These are phyloP conservation scores for Acrasis kona DNA, from an alignment of 78 protist species.

Conservation along the genomic window DNA sequence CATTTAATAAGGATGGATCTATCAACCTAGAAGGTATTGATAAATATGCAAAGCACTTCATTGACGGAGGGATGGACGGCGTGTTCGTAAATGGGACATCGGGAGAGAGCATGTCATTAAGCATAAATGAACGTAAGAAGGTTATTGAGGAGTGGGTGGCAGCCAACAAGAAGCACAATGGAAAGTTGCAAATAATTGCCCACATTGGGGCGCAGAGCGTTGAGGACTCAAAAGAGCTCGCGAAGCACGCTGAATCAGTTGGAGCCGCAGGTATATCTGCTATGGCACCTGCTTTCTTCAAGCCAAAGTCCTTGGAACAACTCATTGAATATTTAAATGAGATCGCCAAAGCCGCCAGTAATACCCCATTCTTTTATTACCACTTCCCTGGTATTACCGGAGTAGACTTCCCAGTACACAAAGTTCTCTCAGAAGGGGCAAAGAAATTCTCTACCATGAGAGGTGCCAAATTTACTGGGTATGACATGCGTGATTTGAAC, in stretches of 20 bases:
- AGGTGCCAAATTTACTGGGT: conserved; percentile 9
- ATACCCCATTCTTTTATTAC: conserved; percentile 17
- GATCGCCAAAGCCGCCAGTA: conserved; percentile 3
- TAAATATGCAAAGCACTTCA: neutral
- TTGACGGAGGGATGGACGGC: neutral
- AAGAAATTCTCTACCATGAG: neutral
- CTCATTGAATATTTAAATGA: neutral
- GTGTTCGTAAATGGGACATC: conserved; percentile 9
- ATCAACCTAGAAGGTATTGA: neutral
- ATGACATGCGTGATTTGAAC: conserved; percentile 12
- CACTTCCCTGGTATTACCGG: conserved; percentile 21
- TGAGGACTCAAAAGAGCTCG: conserved; percentile 7
- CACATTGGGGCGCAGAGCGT: conserved; percentile 18
- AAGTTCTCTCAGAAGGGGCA: neutral
- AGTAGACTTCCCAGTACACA: conserved; percentile 1
- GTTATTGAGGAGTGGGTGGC: conserved; percentile 1
- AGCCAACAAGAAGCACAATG: neutral
- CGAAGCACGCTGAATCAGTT: conserved; percentile 5
- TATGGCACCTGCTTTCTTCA: conserved; percentile 7
- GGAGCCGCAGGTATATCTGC: conserved; percentile 8
- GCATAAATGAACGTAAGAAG: neutral
- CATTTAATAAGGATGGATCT: neutral
- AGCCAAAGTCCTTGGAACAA: neutral
- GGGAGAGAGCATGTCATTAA: conserved; percentile 8
- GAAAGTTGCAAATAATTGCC: neutral